phyloP scores from a whole-genome alignment of 140 eudicot genomes.

The Oenanthe javanica region DNA sequence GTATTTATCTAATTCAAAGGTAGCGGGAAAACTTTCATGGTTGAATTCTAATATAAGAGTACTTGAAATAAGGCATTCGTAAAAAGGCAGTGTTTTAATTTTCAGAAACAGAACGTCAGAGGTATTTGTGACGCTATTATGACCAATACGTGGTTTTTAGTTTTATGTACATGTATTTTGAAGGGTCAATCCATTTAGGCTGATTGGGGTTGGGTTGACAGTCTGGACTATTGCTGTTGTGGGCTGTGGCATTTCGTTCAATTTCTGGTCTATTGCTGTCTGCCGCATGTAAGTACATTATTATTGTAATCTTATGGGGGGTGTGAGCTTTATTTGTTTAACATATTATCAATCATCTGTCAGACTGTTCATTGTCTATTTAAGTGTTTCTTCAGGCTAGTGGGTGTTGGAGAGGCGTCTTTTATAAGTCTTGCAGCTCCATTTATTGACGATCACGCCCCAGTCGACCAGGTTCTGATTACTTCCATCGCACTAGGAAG shows the following conservation, averaged over 20 bases:
- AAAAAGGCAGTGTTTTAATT: background rate
- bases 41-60: background rate
- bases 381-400: slow-evolving; percentile 44
- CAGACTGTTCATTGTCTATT: slow-evolving; percentile 9
- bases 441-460: slow-evolving; percentile 92
- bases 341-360: background rate
- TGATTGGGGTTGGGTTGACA: slow-evolving; percentile 81
- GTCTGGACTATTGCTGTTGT: slow-evolving; percentile 77
- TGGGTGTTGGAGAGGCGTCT: slow-evolving; percentile 99
- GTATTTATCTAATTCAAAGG: slow-evolving; percentile 24
- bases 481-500: background rate
- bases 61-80: background rate
- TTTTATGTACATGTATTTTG: slow-evolving; percentile 22
- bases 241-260: slow-evolving; percentile 72
- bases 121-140: background rate
- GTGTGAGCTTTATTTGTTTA: background rate
- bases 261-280: slow-evolving; percentile 77
- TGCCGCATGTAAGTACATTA: slow-evolving; percentile 65
- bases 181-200: slow-evolving; percentile 89
- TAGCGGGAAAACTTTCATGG: background rate
- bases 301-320: background rate
- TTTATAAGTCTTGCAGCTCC: slow-evolving; percentile 98
- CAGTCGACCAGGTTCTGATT: slow-evolving; percentile 57
- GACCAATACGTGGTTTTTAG: background rate
- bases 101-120: background rate